These are phyloP conservation scores for Aspergillus pseudoterreus DNA, from an alignment of 2,329 filamentous ascomycete species.

Conservation along the genomic window DNA sequence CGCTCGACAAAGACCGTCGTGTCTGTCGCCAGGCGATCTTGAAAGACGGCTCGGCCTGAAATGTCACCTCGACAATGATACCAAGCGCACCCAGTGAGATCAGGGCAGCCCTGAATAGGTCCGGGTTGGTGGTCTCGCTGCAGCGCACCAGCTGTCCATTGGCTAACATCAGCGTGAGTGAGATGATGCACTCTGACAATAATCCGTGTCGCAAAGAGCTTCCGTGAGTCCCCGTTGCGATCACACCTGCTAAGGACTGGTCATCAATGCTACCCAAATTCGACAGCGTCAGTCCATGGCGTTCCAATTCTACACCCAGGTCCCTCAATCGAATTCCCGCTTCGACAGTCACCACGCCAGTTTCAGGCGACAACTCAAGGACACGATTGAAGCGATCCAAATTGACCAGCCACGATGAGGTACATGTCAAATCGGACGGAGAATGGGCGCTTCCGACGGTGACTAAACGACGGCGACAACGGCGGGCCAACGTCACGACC, in stretches of 20 bases:
- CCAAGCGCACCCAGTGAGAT: constrained; percentile 86
- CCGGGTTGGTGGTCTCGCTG: constrained; percentile 61
- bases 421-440: constrained; percentile 86
- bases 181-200: constrained; percentile 71
- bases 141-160: constrained; percentile 73
- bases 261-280: constrained; percentile 94
- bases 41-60: constrained; percentile 74
- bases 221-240: constrained; percentile 90
- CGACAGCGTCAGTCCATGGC: constrained; percentile 75
- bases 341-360: constrained; percentile 69
- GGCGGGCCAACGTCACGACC: constrained; percentile 72
- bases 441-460: constrained; percentile 91
- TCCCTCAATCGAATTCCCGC: constrained; percentile 80
- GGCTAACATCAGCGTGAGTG: constrained; percentile 75
- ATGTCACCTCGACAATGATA: constrained; percentile 84
- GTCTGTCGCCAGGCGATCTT: constrained; percentile 85
- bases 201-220: constrained; percentile 80
- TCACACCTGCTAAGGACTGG: constrained; percentile 88
- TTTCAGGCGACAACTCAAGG: constrained; percentile 63
- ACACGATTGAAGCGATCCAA: constrained; percentile 78
- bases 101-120: constrained; percentile 83
- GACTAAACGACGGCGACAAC: constrained; percentile 75
- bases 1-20: constrained; percentile 64
- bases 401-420: constrained; percentile 91
- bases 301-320: constrained; percentile 70